These are phyloP conservation scores for Aspergillaceae sp. DNA, from an alignment of 2,329 filamentous ascomycete genomes.

Conservation along the genomic window DNA sequence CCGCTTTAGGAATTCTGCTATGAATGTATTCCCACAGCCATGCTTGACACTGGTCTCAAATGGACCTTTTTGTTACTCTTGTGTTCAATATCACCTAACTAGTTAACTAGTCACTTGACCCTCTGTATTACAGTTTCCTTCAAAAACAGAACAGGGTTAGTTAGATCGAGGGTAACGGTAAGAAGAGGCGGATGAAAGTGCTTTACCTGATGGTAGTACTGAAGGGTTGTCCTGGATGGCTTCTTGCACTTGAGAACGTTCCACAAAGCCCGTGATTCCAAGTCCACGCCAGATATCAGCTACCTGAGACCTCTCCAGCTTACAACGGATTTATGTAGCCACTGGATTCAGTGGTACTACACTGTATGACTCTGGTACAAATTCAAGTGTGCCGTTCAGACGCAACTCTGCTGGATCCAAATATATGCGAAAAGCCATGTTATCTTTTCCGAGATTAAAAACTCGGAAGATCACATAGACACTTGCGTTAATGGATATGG, in stretches of 20 bases:
- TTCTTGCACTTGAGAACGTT: not conserved
- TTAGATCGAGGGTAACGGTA: not conserved
- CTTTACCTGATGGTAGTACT: slow-evolving; percentile 1
- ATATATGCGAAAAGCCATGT: not conserved
- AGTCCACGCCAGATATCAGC: not conserved
- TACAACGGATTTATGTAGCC: too few species aligned
- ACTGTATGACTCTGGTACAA: too few species aligned
- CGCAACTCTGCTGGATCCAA: too few species aligned
- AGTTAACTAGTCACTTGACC: too few species aligned
- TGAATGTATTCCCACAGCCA: too few species aligned
- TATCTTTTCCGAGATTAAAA: slow-evolving; percentile 2
- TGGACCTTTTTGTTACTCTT: too few species aligned
- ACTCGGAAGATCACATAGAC: slow-evolving; percentile 5
- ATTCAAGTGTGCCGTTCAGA: too few species aligned
- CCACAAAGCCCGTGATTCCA: not conserved
- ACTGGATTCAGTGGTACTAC: too few species aligned
- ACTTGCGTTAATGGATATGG: too few species aligned
- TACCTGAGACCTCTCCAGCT: slow-evolving; percentile 1
- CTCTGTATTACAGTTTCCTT: slow-evolving; percentile 1
- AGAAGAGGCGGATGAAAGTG: not conserved
- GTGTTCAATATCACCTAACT: too few species aligned
- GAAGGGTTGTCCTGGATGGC: not conserved
- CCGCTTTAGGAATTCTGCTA: too few species aligned
- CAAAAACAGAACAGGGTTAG: not conserved
- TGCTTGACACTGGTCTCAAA: too few species aligned